Evolutionary conservation across 1,284 basidiomycete genomes (phyloP).

Genomic region (Psilocybe mexicana): DNA sequence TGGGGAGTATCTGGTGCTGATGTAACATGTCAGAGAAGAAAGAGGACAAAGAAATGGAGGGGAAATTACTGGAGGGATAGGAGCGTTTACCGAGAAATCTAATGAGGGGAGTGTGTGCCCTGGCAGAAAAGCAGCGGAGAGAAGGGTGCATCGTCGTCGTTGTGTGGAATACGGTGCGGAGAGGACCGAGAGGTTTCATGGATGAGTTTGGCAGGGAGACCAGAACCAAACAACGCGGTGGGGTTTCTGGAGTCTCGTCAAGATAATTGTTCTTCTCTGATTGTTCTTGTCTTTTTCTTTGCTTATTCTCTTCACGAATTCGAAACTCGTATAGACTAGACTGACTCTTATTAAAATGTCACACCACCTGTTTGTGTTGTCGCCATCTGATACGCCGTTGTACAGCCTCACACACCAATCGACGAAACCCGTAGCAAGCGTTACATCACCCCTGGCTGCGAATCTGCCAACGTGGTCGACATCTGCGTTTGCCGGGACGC

Average conservation of each 20-base stretch:
- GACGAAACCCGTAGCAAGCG: slow-evolving; percentile 61
- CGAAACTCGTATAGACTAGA: not conserved
- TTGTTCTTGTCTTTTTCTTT: not conserved
- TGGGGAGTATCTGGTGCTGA: slow-evolving; percentile 62
- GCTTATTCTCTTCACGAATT: not conserved
- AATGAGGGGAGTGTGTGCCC: slow-evolving; percentile 68
- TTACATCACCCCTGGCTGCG: slow-evolving; percentile 67
- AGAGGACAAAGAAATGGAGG: not conserved
- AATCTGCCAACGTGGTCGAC: slow-evolving; percentile 86
- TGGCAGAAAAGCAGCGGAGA: slow-evolving; percentile 40
- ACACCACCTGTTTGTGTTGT: slow-evolving; percentile 79
- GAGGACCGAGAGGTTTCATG: slow-evolving; percentile 7
- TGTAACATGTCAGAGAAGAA: not conserved
- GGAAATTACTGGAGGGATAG: slow-evolving; percentile 49
- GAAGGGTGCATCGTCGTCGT: slow-evolving; percentile 46
- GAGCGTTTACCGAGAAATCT: slow-evolving; percentile 75
- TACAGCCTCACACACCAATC: slow-evolving; percentile 81
- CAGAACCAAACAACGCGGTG: slow-evolving; percentile 17
- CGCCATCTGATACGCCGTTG: slow-evolving; percentile 80
- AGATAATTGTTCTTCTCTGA: not conserved
- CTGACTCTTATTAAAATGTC: slow-evolving; percentile 53
- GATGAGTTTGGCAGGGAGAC: slow-evolving; percentile 16
- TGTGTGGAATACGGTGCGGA: not conserved
- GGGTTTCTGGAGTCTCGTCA: not conserved
- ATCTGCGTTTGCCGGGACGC: slow-evolving; percentile 83